These are phyloP conservation scores for Rhododendron molle DNA, from an alignment of 148 eudicot species.

Conservation along the genomic window DNA sequence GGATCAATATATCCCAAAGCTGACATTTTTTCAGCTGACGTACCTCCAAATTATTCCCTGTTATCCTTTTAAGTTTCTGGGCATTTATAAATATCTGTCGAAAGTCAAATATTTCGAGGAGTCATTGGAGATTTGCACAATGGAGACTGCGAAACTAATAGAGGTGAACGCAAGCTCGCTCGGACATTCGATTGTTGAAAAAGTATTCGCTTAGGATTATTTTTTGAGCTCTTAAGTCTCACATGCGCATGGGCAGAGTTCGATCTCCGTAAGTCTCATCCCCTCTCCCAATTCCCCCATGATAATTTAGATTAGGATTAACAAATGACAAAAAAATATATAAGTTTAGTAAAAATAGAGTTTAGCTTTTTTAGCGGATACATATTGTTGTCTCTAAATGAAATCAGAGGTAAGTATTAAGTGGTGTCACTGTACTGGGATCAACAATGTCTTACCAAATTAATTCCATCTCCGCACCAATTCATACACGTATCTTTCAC, in stretches of 20 bases:
- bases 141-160: too few relatives aligned
- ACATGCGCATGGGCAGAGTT: too few relatives aligned
- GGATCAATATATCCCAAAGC: not conserved
- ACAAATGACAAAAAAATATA: too few relatives aligned
- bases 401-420: not conserved
- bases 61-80: not conserved
- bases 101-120: too few relatives aligned
- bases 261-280: too few relatives aligned
- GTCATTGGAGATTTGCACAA: not conserved
- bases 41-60: not conserved
- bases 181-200: too few relatives aligned
- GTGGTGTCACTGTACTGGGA: not conserved
- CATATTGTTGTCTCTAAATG: not conserved
- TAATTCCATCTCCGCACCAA: not conserved
- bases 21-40: not conserved
- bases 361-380: too few relatives aligned
- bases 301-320: too few relatives aligned
- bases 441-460: not conserved
- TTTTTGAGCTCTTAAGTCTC: too few relatives aligned
- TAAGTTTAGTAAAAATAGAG: too few relatives aligned
- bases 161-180: rapidly evolving
- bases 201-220: too few relatives aligned
- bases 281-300: too few relatives aligned
- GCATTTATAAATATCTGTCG: not conserved
- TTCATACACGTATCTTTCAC: not conserved